These are phyloP conservation scores for Pestalotiopsis sp. DNA, from an alignment of 2,329 filamentous ascomycete species.

Conservation along the genomic window DNA sequence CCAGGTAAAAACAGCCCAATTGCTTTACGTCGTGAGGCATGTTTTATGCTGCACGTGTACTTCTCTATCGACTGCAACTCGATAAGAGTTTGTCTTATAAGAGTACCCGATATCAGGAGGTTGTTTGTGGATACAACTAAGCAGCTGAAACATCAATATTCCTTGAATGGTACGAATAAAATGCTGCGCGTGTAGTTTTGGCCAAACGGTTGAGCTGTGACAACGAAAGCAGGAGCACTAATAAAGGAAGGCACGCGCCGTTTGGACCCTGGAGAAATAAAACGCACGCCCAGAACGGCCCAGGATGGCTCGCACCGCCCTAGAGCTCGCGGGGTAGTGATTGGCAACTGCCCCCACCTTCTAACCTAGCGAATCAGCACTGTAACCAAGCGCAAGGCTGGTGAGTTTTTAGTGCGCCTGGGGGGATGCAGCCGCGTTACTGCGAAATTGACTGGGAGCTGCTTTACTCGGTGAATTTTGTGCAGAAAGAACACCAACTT, in stretches of 20 bases:
- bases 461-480: background rate
- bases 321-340: background rate
- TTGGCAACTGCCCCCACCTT: background rate
- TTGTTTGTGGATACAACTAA: too few relatives aligned
- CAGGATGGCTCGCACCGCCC: background rate
- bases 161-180: too few relatives aligned
- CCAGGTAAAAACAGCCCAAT: too few relatives aligned
- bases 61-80: background rate
- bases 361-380: background rate
- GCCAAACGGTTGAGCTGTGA: background rate
- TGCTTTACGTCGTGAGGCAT: background rate
- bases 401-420: background rate
- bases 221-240: background rate
- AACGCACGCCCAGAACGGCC: background rate
- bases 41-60: background rate
- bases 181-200: background rate
- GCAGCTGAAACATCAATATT: too few relatives aligned
- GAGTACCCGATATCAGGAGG: too few relatives aligned
- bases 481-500: background rate
- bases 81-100: too few relatives aligned
- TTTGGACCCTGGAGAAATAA: background rate
- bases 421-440: background rate
- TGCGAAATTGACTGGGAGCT: background rate
- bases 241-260: background rate
- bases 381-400: background rate